Percentiles rank a stretch among this genome's conserved stretches.
These are phyloP conservation scores for Juglanconis oblonga DNA, from an alignment of 2,329 filamentous ascomycete genomes.

Conservation along the genomic window DNA sequence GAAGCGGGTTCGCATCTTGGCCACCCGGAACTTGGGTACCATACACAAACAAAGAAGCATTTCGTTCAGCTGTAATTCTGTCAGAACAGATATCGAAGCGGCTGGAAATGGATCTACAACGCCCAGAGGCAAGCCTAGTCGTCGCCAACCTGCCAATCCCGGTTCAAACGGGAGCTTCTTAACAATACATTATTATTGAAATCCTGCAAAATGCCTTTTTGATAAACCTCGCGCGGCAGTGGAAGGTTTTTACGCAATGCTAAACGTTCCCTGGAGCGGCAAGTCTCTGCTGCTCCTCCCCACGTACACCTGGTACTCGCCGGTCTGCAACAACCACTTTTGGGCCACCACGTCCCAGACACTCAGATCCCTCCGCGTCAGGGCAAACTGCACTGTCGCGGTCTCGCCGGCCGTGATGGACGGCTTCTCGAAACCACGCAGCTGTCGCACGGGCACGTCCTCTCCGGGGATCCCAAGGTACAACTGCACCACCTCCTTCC, in stretches of 20 bases:
- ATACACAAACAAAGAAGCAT: too few species aligned
- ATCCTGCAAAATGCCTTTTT: background rate
- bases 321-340: constrained; percentile 54
- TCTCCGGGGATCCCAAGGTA: constrained; percentile 45
- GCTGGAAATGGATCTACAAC: too few species aligned
- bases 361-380: constrained; percentile 64
- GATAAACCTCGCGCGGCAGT: too few species aligned
- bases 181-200: too few species aligned
- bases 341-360: constrained; percentile 61
- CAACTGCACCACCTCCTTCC: constrained; percentile 46
- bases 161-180: too few species aligned
- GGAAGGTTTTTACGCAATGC: background rate
- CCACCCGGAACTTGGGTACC: too few species aligned
- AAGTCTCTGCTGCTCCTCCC: constrained; percentile 46
- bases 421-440: constrained; percentile 65
- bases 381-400: constrained; percentile 43
- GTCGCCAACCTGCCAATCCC: too few species aligned
- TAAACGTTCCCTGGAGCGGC: constrained; percentile 36
- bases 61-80: too few species aligned
- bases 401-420: constrained; percentile 43
- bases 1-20: too few species aligned
- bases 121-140: too few species aligned
- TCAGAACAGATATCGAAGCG: too few species aligned
- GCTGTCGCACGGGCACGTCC: constrained; percentile 49
- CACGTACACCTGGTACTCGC: constrained; percentile 41